A percentile compares a stretch with the other conserved stretches of the same genome.
Evolutionary conservation across 192 early-diverging fungal species (phyloP).

Genomic region (Coemansia reversa): DNA sequence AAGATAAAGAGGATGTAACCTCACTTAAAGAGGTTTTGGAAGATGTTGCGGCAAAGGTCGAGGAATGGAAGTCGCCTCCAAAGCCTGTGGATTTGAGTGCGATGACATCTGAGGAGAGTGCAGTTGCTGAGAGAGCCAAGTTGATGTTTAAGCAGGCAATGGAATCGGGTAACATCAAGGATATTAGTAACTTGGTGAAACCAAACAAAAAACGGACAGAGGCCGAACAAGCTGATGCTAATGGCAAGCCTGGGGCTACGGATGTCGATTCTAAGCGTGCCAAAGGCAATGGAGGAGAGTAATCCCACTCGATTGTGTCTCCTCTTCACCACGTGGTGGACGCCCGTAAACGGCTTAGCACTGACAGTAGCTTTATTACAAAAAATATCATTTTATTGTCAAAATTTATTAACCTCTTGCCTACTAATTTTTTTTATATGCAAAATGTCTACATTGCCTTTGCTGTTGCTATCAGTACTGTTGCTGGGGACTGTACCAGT

Average conservation of each 20-base stretch:
- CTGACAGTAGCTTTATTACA: neutral
- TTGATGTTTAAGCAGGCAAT: conserved; percentile 40
- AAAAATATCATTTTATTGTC: neutral
- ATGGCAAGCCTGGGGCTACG: conserved; percentile 20
- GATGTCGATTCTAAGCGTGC: conserved; percentile 33
- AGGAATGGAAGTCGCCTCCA: conserved; percentile 48
- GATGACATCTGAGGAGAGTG: conserved; percentile 22
- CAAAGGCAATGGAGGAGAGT: conserved; percentile 6
- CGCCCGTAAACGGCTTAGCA: neutral
- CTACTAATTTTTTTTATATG: neutral
- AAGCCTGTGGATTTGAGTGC: conserved; percentile 22
- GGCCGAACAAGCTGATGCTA: conserved; percentile 5
- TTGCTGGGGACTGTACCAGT: conserved; percentile 6
- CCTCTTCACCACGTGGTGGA: neutral
- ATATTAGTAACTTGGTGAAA: conserved; percentile 36
- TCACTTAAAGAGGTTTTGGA: conserved; percentile 41
- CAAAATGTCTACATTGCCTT: neutral
- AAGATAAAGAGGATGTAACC: conserved; percentile 22
- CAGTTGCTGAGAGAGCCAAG: conserved; percentile 46
- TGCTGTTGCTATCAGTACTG: neutral
- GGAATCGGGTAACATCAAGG: conserved; percentile 47
- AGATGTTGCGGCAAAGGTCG: conserved; percentile 44
- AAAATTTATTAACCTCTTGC: neutral
- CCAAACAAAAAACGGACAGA: conserved; percentile 21
- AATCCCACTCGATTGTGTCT: neutral